Evolutionary conservation across 768 basidiomycete species (phyloP).

Genomic region (Lactarius hengduanensis): DNA sequence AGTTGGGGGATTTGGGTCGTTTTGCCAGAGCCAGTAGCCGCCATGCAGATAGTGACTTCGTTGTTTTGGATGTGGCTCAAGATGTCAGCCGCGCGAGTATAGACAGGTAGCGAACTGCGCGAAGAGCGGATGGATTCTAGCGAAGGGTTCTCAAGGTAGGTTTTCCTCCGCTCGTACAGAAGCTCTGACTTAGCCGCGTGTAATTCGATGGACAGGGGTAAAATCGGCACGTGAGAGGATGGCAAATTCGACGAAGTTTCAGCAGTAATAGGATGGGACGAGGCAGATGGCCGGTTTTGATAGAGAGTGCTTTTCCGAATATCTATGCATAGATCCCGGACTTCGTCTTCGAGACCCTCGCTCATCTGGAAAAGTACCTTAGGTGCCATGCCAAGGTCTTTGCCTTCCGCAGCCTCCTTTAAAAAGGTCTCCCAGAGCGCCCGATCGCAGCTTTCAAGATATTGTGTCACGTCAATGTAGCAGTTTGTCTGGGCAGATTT

Average conservation of each 20-base stretch:
- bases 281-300: slow-evolving; percentile 51
- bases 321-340: slow-evolving; percentile 68
- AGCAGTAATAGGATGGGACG: slow-evolving; percentile 11
- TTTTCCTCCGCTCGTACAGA: slow-evolving; percentile 52
- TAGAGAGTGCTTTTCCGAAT: slow-evolving; percentile 65
- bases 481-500: slow-evolving; percentile 69
- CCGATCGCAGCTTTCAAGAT: slow-evolving; percentile 82
- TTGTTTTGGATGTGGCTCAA: slow-evolving; percentile 67
- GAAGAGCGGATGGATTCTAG: slow-evolving; percentile 65
- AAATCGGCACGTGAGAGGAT: slow-evolving; percentile 31
- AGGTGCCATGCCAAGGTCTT: slow-evolving; percentile 69
- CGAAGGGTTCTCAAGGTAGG: slow-evolving; percentile 59
- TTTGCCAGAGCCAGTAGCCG: slow-evolving; percentile 89
- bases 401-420: slow-evolving; percentile 57
- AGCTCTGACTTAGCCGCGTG: slow-evolving; percentile 53
- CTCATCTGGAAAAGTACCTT: slow-evolving; percentile 66
- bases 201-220: slow-evolving; percentile 32
- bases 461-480: slow-evolving; percentile 85
- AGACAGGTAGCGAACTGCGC: slow-evolving; percentile 72
- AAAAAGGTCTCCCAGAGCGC: slow-evolving; percentile 75
- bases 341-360: slow-evolving; percentile 60
- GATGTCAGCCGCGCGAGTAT: slow-evolving; percentile 62
- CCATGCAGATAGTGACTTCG: slow-evolving; percentile 88
- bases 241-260: slow-evolving; percentile 20
- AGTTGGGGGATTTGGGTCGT: slow-evolving; percentile 95